Evolutionary conservation across 768 basidiomycete genomes (phyloP).

Genomic region (Tylopilus cervinicoccineus): DNA sequence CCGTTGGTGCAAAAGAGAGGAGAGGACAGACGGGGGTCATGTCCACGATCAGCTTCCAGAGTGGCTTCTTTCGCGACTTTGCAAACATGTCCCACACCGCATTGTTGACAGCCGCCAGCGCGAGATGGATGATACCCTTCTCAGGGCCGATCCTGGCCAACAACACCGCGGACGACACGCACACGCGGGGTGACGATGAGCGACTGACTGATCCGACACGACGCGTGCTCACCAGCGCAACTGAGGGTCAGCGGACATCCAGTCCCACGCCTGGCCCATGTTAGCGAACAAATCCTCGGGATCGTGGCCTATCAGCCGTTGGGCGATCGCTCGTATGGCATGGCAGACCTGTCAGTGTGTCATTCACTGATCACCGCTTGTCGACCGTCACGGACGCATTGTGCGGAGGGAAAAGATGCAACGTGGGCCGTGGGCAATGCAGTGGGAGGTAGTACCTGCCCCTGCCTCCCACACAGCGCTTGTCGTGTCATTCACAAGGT

Average conservation of each 20-base stretch:
- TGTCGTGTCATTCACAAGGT: background rate
- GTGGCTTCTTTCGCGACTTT: slow-evolving; percentile 69
- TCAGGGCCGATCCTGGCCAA: slow-evolving; percentile 76
- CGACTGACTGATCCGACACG: background rate
- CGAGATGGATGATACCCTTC: slow-evolving; percentile 89
- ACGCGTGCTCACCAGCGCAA: slow-evolving; percentile 64
- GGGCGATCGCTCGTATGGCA: slow-evolving; percentile 74
- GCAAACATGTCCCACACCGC: slow-evolving; percentile 93
- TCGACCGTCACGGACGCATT: background rate
- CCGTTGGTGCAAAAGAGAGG: slow-evolving; percentile 7
- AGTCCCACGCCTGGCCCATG: slow-evolving; percentile 89
- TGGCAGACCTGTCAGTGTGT: slow-evolving; percentile 52
- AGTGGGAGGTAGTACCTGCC: no score
- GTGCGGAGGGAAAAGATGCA: no score
- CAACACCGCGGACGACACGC: background rate
- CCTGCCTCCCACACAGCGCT: no score
- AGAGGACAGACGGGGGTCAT: slow-evolving; percentile 61
- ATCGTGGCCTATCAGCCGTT: slow-evolving; percentile 77
- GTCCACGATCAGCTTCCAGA: slow-evolving; percentile 90
- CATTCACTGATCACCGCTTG: background rate
- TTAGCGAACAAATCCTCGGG: slow-evolving; percentile 77
- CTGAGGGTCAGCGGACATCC: slow-evolving; percentile 81
- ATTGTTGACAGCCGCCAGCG: slow-evolving; percentile 83
- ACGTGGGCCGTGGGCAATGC: no score
- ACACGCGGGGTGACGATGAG: background rate